Conservation (phyloP, 2,329 filamentous ascomycete genomes). For the Paraphoma sp. region DNA sequence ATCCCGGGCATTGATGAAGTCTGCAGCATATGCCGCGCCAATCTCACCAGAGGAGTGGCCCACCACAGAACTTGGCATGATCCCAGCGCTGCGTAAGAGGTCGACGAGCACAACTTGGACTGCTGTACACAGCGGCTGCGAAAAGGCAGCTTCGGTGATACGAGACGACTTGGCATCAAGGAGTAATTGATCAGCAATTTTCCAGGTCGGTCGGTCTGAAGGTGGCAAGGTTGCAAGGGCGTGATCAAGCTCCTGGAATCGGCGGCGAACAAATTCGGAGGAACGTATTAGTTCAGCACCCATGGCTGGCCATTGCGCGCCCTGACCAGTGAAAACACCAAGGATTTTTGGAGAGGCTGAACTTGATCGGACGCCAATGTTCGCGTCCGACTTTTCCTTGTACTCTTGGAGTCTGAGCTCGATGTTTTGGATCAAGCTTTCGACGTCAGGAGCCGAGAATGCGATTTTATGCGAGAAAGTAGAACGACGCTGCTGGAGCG, state of each 20-base stretch:
- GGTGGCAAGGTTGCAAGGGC: slow-evolving; percentile 28
- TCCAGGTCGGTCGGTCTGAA: slow-evolving; percentile 33
- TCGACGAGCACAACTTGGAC: slow-evolving; percentile 33
- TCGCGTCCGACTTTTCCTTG: neutral
- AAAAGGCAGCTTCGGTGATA: slow-evolving; percentile 16
- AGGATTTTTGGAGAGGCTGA: slow-evolving; percentile 34
- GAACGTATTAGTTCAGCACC: slow-evolving; percentile 45
- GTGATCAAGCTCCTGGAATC: slow-evolving; percentile 4
- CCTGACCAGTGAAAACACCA: slow-evolving; percentile 56
- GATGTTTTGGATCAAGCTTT: no score
- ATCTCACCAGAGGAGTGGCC: slow-evolving; percentile 40
- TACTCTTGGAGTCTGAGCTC: neutral
- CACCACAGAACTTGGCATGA: slow-evolving; percentile 20
- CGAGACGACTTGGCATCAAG: slow-evolving; percentile 38
- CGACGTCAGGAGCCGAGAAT: slow-evolving; percentile 7
- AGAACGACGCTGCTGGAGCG: neutral
- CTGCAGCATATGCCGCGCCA: slow-evolving; percentile 29
- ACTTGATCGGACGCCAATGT: slow-evolving; percentile 11
- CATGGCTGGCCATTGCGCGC: slow-evolving; percentile 52
- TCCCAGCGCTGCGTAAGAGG: slow-evolving; percentile 16
- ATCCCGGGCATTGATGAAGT: slow-evolving; percentile 15
- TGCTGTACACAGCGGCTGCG: slow-evolving; percentile 28
- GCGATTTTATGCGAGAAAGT: neutral
- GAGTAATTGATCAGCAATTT: slow-evolving; percentile 16
- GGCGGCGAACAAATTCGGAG: slow-evolving; percentile 6